Percentiles rank a stretch among this genome's conserved stretches.
Evolutionary conservation across 495 filamentous ascomycete species (phyloP).

Genomic region (Cenococcum geophilum): DNA sequence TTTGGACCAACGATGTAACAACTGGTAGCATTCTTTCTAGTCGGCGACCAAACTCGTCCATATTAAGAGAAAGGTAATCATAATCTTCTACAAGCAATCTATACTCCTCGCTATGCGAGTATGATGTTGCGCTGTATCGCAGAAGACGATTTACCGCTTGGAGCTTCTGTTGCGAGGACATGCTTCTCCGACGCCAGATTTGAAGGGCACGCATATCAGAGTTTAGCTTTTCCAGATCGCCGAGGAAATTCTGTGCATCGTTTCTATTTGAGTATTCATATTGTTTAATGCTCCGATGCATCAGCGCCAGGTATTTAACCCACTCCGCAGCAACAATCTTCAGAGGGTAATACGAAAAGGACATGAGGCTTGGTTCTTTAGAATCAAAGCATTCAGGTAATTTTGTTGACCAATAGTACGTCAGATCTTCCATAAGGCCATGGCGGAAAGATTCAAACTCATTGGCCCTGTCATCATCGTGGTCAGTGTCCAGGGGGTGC

Average conservation of each 20-base stretch:
- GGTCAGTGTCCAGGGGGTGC: not conserved
- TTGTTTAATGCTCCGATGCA: slow-evolving; percentile 16
- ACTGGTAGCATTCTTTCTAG: slow-evolving; percentile 34
- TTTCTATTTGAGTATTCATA: slow-evolving; percentile 18
- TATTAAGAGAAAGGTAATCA: slow-evolving; percentile 15
- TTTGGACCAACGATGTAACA: slow-evolving; percentile 33
- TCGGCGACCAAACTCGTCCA: slow-evolving; percentile 24
- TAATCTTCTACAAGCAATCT: slow-evolving; percentile 14
- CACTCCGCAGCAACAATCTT: slow-evolving; percentile 24
- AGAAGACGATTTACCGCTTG: slow-evolving; percentile 3
- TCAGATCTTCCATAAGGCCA: slow-evolving; percentile 6
- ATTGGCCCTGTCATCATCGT: not conserved
- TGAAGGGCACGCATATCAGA: slow-evolving; percentile 10
- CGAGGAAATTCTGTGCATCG: not conserved
- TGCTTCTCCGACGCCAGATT: slow-evolving; percentile 11
- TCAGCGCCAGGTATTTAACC: slow-evolving; percentile 21
- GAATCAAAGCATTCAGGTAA: slow-evolving; percentile 7
- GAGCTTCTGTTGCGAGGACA: slow-evolving; percentile 7
- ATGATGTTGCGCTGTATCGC: not conserved
- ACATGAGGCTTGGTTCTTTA: slow-evolving; percentile 3
- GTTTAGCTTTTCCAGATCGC: slow-evolving; percentile 1
- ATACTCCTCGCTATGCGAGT: not conserved
- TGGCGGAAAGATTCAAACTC: not conserved
- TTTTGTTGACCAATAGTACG: slow-evolving; percentile 9
- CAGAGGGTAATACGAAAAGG: slow-evolving; percentile 16